Base-by-base conservation (phyloP, 805 yeast species). In the Barnettozyma pratensis region DNA sequence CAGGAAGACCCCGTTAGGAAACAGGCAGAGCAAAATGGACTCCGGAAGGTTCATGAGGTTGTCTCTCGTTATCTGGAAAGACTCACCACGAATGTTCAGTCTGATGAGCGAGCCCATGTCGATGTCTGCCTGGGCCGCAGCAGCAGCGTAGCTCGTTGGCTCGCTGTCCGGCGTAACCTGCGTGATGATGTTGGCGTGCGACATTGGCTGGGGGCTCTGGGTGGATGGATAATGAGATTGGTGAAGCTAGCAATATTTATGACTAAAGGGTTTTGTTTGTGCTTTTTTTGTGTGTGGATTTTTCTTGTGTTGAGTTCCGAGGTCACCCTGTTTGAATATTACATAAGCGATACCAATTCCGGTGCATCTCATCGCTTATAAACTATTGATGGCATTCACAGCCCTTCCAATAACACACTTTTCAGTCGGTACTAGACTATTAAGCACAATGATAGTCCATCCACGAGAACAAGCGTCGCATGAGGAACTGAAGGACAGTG, bases 1-100 rank as follows among this genome's bases (percentile, higher is more conserved):
- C 48, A 87, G 75, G 62, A 89, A 86, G 4, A 89, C 95, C 39
- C 97, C 96, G 55, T 87, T 88, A 12, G 97, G 96, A 61, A 89
- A 87, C 26, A 94, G 70, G 58, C 97, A 87, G 47, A 91, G 76
- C 49, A 94, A 70, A 27, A 94, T 80, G 51, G 91, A 82, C 63
- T 94, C 99, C 1, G 99, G 99, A 32, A 94, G 71, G 45, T 89
- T 81, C 88, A 91, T 84, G 55, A 94, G 75, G 63, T 89, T 96
- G 58, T 88, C 96, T 53, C 97, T 75, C 5, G 95, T 82, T 42
- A 94, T 83, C 44, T 81, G 79, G 65, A 91, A 89, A 53, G 74
- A 69, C 14, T 68, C 68, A 19, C 95, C 96, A 44, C 96, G 78
- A 46, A 92, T 76, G 60, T 87, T 83, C 68, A 92, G 73, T 60